These are phyloP conservation scores for Passiflora organensis DNA, from an alignment of 345 rosid genomes.

Conservation along the genomic window DNA sequence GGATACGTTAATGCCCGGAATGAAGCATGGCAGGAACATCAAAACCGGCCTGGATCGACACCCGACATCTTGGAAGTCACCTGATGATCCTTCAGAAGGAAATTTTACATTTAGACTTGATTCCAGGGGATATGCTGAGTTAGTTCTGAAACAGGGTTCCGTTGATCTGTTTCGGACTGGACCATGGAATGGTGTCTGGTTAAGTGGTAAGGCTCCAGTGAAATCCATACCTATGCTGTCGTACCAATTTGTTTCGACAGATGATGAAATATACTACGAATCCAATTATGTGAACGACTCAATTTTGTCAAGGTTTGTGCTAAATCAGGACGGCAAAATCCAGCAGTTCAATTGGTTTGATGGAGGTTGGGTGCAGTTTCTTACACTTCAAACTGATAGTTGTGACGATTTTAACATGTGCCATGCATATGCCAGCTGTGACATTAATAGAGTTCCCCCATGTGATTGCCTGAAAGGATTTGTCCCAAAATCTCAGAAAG, in stretches of 20 bases:
- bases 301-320: conserved; percentile 10
- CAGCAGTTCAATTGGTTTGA: conserved; percentile 10
- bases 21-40: conserved; percentile 13
- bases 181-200: conserved; percentile 32
- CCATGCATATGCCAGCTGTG: conserved; percentile 10
- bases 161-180: conserved; percentile 10
- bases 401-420: conserved; percentile 10
- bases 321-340: conserved; percentile 7
- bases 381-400: conserved; percentile 6
- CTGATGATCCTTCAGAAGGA: conserved; percentile 27
- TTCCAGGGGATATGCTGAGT: conserved; percentile 22
- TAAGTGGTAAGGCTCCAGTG: conserved; percentile 11
- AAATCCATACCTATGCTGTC: not conserved
- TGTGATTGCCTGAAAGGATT: conserved; percentile 11
- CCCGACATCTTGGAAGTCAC: conserved; percentile 17
- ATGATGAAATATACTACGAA: conserved; percentile 9
- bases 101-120: conserved; percentile 15
- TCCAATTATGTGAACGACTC: conserved; percentile 1
- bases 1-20: conserved; percentile 11
- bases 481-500: conserved; percentile 2
- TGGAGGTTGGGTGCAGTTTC: conserved; percentile 3
- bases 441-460: conserved; percentile 8
- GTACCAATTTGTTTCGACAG: conserved; percentile 3
- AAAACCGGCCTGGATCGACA: not conserved
- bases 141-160: conserved; percentile 9